phyloP scores from a whole-genome alignment of 2,329 filamentous ascomycete genomes.

The Fusarium begoniae region DNA sequence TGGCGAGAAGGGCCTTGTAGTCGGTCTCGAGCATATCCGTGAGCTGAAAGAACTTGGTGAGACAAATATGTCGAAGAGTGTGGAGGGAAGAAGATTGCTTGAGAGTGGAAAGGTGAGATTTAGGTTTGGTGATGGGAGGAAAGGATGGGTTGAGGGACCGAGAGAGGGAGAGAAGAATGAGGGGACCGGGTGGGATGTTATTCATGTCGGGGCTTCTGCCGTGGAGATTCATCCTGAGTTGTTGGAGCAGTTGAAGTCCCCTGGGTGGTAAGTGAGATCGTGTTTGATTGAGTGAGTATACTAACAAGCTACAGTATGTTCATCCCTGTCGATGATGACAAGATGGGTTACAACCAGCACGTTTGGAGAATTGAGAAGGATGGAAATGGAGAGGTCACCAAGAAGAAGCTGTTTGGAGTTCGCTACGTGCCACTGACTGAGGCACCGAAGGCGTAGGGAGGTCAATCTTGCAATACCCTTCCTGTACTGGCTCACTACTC shows the following conservation, averaged over 20 bases:
- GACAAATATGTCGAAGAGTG: constrained; percentile 71
- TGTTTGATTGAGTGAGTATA: too few species aligned
- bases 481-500: background rate
- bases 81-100: constrained; percentile 67
- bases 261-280: constrained; percentile 67
- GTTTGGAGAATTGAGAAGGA: constrained; percentile 82
- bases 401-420: constrained; percentile 73
- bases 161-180: constrained; percentile 57
- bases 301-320: constrained; percentile 66
- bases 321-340: constrained; percentile 74
- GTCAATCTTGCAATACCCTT: background rate
- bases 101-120: constrained; percentile 73
- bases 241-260: constrained; percentile 78
- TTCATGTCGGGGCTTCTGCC: constrained; percentile 93
- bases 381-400: constrained; percentile 66
- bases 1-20: constrained; percentile 61
- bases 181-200: constrained; percentile 80
- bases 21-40: constrained; percentile 79
- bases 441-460: constrained; percentile 56
- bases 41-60: constrained; percentile 70
- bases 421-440: constrained; percentile 82
- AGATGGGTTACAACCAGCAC: constrained; percentile 62
- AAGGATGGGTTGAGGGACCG: constrained; percentile 63
- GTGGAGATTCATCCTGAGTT: constrained; percentile 75
- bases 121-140: constrained; percentile 77